phyloP scores from a whole-genome alignment of 83 land plant genomes.

The Diphasiastrum complanatum region DNA sequence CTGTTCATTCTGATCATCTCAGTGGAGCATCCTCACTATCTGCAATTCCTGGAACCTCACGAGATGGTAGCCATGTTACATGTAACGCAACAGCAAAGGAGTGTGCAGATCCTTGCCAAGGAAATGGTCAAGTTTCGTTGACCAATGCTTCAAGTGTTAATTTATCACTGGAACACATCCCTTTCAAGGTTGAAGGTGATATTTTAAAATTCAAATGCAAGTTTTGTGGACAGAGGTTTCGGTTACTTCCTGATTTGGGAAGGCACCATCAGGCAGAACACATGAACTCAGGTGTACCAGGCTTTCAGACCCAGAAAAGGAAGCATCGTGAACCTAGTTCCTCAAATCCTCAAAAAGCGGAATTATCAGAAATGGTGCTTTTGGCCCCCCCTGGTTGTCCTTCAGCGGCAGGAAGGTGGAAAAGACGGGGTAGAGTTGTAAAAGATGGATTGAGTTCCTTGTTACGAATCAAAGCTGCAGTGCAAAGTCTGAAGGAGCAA shows the following conservation, averaged over 20 bases:
- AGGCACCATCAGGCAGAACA: slow-evolving; percentile 16
- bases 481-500: too few relatives aligned
- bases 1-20: slow-evolving; percentile 49
- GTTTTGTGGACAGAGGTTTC: slow-evolving; percentile 73
- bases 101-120: slow-evolving; percentile 16
- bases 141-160: background rate
- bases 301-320: background rate
- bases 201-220: slow-evolving; percentile 51
- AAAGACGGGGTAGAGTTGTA: too few relatives aligned
- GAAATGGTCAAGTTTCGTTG: background rate
- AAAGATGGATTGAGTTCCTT: too few relatives aligned
- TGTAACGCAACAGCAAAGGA: slow-evolving; percentile 4
- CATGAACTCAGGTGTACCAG: too few relatives aligned
- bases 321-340: background rate
- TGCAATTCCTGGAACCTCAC: too few relatives aligned
- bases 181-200: slow-evolving; percentile 12
- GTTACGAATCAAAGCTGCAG: too few relatives aligned
- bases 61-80: slow-evolving; percentile 21
- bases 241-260: slow-evolving; percentile 5
- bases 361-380: background rate
- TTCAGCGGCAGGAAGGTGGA: too few relatives aligned
- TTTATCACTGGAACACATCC: slow-evolving; percentile 1
- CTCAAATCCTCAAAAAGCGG: background rate
- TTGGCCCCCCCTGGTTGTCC: background rate
- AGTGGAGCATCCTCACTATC: slow-evolving; percentile 5